Base-by-base conservation (phyloP, 2,329 filamentous ascomycete species). In the Stenocarpella maydis region DNA sequence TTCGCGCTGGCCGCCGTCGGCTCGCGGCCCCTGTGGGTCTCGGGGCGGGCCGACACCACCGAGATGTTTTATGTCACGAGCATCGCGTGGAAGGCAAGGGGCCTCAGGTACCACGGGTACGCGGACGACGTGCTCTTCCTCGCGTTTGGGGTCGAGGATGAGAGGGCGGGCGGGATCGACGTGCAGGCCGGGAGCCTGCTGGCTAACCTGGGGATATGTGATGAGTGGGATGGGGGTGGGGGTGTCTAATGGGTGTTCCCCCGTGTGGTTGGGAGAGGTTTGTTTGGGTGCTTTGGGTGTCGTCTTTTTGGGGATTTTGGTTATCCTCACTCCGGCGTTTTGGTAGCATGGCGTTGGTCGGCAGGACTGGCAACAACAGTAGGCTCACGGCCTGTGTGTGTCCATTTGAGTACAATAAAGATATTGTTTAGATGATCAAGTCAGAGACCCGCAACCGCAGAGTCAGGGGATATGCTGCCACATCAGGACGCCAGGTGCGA, bases 21-120 rank as follows among this genome's bases (percentile, higher is more conserved):
- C 0, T 74, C 74, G 17, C 80, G 80, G 71, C 87, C 87, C 2
- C 70, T 88, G 0, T 90, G 87, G 87, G 86, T 89, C 39, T 78
- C 83, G 41, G 0, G 58, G 58, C 0, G 1, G 28, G 41, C 41
- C 1, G 43, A 63, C 12, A 24, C 58, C 14, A 83, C 82, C 0
- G 85, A 88, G 73, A 87, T 89, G 86, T 77, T 90, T 34, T 90
- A 88, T 71, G 78, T 89, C 0, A 89, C 86, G 0, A 85, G 82
- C 0, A 83, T 88, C 39, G 86, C 81, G 70, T 90, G 88, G 87
- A 87, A 84, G 74, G 74, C 71, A 0, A 75, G 76, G 0, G 81
- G 80, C 0, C 77, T 82, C 71, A 82, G 75, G 37, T 89, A 89
- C 71, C 84, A 88, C 73, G 88, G 87, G 0, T 88, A 84, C 67